phyloP scores from a whole-genome alignment of 2,329 filamentous ascomycete species.

The Fonsecaea erecta region DNA sequence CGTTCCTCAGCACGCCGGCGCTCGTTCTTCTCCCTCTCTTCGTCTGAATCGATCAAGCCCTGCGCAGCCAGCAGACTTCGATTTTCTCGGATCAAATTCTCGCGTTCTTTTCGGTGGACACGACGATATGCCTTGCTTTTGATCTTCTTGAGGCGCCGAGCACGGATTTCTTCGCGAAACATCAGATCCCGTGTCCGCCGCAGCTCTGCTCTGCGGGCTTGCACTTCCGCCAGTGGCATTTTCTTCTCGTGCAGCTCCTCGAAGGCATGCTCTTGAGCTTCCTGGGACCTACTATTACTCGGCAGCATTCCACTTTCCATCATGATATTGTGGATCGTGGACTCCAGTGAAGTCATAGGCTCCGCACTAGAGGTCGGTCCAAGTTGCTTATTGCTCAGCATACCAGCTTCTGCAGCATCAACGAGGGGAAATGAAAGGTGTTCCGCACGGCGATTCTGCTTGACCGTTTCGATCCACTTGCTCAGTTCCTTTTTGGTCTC shows the following conservation, averaged over 20 bases:
- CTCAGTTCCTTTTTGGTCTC: conserved; percentile 90
- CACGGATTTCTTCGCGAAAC: conserved; percentile 84
- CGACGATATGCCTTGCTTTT: conserved; percentile 95
- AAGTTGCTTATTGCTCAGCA: conserved; percentile 66
- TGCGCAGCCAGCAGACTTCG: conserved; percentile 57
- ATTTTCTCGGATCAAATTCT: conserved; percentile 23
- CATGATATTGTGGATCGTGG: conserved; percentile 84
- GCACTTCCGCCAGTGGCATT: conserved; percentile 72
- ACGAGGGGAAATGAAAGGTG: conserved; percentile 86
- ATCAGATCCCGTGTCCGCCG: conserved; percentile 81
- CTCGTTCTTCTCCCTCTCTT: conserved; percentile 69
- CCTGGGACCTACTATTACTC: conserved; percentile 62
- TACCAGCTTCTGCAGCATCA: conserved; percentile 68
- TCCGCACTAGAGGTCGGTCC: conserved; percentile 62
- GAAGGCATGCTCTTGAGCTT: conserved; percentile 69
- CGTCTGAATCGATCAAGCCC: conserved; percentile 65
- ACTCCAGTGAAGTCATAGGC: conserved; percentile 80
- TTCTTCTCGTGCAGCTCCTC: conserved; percentile 73
- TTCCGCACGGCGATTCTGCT: conserved; percentile 88
- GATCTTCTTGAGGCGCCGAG: conserved; percentile 97
- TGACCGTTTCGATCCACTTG: conserved; percentile 93
- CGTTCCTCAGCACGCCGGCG: conserved; percentile 79
- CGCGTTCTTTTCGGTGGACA: conserved; percentile 72
- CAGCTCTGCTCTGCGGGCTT: conserved; percentile 73
- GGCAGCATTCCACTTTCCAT: conserved; percentile 78